These are phyloP conservation scores for Boletus vermiculosoides DNA, from an alignment of 768 basidiomycete genomes.

Conservation along the genomic window DNA sequence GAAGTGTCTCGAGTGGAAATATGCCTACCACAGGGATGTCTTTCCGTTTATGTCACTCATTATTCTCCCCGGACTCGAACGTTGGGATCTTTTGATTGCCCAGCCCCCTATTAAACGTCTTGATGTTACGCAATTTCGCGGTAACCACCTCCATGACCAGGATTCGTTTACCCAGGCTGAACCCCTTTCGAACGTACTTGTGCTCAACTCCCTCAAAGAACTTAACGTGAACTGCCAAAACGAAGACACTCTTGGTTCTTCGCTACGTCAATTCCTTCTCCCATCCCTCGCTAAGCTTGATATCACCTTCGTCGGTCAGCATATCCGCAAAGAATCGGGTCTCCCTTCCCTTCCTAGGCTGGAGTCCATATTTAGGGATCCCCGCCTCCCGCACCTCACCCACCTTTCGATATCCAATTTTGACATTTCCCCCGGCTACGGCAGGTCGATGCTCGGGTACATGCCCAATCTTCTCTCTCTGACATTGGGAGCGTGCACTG, in stretches of 20 bases:
- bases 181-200: conserved; percentile 30
- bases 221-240: conserved; percentile 43
- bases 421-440: conserved; percentile 39
- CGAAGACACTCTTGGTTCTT: conserved; percentile 38
- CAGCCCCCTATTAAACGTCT: conserved; percentile 29
- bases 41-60: conserved; percentile 45
- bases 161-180: conserved; percentile 31
- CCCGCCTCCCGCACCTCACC: conserved; percentile 49
- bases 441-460: conserved; percentile 48
- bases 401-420: conserved; percentile 51
- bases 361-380: conserved; percentile 55
- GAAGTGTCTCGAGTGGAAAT: conserved; percentile 48
- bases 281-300: conserved; percentile 46
- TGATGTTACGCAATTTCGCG: conserved; percentile 29
- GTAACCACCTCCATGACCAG: conserved; percentile 29
- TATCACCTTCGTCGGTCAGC: conserved; percentile 39
- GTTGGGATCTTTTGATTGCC: conserved; percentile 45
- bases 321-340: conserved; percentile 19
- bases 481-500: conserved; percentile 46
- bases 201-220: conserved; percentile 36
- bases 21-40: conserved; percentile 42
- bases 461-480: conserved; percentile 49
- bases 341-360: conserved; percentile 43
- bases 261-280: conserved; percentile 45
- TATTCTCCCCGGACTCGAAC: conserved; percentile 39